These are phyloP conservation scores for Fusarium miscanthi DNA, from an alignment of 2,329 filamentous ascomycete genomes.

Conservation along the genomic window DNA sequence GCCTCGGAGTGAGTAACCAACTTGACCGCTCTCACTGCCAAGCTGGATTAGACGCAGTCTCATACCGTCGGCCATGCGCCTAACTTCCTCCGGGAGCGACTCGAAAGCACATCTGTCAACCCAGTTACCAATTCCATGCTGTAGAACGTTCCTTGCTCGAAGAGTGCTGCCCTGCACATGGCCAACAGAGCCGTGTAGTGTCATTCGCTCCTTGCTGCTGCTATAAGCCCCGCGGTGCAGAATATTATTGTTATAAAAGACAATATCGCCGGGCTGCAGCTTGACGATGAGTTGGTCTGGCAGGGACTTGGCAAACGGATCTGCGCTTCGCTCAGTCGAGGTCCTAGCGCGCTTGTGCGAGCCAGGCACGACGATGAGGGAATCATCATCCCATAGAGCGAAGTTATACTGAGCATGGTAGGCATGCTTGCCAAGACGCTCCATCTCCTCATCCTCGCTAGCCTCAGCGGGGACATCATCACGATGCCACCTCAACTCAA, in stretches of 20 bases:
- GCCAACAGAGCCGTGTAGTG: conserved; percentile 78
- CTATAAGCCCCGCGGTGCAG: conserved; percentile 78
- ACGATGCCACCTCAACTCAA: conserved; percentile 84
- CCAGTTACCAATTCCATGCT: conserved; percentile 78
- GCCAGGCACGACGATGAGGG: conserved; percentile 80
- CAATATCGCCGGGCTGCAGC: conserved; percentile 79
- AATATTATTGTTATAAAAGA: conserved; percentile 94
- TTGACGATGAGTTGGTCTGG: conserved; percentile 73
- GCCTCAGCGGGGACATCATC: conserved; percentile 82
- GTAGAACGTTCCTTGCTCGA: conserved; percentile 77
- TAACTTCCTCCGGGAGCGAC: conserved; percentile 55
- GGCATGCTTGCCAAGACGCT: conserved; percentile 68
- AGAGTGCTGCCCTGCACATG: conserved; percentile 64
- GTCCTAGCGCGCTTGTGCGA: conserved; percentile 80
- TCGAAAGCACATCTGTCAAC: conserved; percentile 69
- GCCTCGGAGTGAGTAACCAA: conserved; percentile 71
- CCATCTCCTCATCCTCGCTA: conserved; percentile 72
- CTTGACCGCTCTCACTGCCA: conserved; percentile 68
- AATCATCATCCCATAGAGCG: conserved; percentile 79
- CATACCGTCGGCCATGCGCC: conserved; percentile 70
- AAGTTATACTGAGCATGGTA: conserved; percentile 91
- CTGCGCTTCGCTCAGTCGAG: conserved; percentile 73
- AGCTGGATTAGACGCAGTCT: conserved; percentile 69
- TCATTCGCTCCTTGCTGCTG: conserved; percentile 69
- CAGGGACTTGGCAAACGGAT: conserved; percentile 70